Evolutionary conservation across 2,329 filamentous ascomycete species (phyloP).

Genomic region (Raffaelea ambrosiae): DNA sequence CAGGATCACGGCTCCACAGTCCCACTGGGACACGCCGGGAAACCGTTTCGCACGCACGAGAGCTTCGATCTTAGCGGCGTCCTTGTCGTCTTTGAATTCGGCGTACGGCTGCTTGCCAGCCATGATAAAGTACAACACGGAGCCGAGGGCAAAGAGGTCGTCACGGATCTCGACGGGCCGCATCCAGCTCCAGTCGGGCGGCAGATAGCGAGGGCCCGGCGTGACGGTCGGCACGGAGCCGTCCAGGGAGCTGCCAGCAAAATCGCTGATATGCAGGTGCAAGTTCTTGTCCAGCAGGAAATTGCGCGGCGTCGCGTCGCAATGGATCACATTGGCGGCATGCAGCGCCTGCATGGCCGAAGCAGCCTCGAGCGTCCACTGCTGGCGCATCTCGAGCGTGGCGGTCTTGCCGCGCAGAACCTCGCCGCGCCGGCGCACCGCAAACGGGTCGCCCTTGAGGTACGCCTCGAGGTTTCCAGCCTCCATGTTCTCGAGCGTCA

Average conservation of each 20-base stretch:
- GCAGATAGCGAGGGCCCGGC: neutral
- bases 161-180: neutral
- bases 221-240: neutral
- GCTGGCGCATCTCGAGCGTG: neutral
- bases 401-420: neutral
- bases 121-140: neutral
- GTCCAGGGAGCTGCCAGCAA: neutral
- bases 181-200: neutral
- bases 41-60: neutral
- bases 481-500: neutral
- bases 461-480: neutral
- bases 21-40: neutral
- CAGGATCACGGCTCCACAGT: neutral
- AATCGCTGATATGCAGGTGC: neutral
- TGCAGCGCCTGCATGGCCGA: neutral
- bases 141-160: neutral
- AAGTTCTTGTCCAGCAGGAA: neutral
- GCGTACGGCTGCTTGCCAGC: neutral
- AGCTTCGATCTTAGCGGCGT: neutral
- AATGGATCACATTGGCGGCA: neutral
- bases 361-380: neutral
- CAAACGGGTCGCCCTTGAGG: neutral
- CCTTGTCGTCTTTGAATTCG: neutral
- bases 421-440: too few species aligned
- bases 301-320: neutral